These are phyloP conservation scores for Arthrocladium fulminans DNA, from an alignment of 2,329 filamentous ascomycete species.

Conservation along the genomic window DNA sequence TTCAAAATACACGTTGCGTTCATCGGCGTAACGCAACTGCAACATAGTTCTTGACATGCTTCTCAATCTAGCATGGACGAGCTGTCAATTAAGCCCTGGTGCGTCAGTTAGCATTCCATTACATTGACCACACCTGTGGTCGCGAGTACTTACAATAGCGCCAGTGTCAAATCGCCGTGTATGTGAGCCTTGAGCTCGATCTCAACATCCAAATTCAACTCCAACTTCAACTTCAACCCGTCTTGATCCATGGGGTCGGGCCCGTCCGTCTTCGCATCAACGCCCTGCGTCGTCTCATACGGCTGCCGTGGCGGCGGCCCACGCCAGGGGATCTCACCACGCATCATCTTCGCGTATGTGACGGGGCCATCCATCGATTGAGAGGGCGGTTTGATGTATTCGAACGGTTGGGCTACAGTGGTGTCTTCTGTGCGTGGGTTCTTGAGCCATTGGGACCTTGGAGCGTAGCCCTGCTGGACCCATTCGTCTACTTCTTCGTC, in stretches of 20 bases:
- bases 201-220: constrained; percentile 55
- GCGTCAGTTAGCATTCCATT: too few relatives aligned
- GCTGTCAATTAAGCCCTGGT: too few relatives aligned
- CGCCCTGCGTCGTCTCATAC: constrained; percentile 38
- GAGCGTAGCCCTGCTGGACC: constrained; percentile 8
- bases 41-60: too few relatives aligned
- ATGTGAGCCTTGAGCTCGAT: constrained; percentile 58
- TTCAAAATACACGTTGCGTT: too few relatives aligned
- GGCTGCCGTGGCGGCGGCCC: constrained; percentile 44
- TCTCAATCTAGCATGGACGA: too few relatives aligned
- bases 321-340: constrained; percentile 48
- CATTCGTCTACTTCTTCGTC: constrained; percentile 11
- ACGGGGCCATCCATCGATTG: constrained; percentile 51
- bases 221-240: constrained; percentile 47
- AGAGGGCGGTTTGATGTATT: constrained; percentile 47
- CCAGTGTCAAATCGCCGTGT: constrained; percentile 54
- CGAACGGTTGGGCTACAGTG: constrained; percentile 45
- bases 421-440: constrained; percentile 31
- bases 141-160: constrained; percentile 32
- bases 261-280: constrained; percentile 30
- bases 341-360: constrained; percentile 44
- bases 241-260: constrained; percentile 17
- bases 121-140: not conserved
- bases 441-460: constrained; percentile 17
- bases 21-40: too few relatives aligned